phyloP scores from a whole-genome alignment of 2,329 filamentous ascomycete genomes.

The Xylariales sp. region DNA sequence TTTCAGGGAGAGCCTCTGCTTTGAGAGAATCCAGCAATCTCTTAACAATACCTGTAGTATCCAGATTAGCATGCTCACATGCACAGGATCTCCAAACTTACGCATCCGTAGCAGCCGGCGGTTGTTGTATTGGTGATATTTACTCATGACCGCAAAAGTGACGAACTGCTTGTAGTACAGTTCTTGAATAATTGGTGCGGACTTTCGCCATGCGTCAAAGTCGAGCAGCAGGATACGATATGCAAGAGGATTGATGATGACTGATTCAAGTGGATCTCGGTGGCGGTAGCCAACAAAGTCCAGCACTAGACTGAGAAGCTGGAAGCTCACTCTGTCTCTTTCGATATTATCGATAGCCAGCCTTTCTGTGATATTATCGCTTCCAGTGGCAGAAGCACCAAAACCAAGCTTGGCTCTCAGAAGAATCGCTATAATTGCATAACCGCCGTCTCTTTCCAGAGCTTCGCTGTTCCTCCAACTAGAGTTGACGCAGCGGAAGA shows the following conservation, averaged over 20 bases:
- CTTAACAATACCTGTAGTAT: constrained; percentile 71
- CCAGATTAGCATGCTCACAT: constrained; percentile 11
- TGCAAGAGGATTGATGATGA: constrained; percentile 92
- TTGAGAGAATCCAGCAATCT: constrained; percentile 87
- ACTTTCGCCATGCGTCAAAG: constrained; percentile 86
- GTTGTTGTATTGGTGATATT: constrained; percentile 87
- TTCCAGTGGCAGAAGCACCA: constrained; percentile 26
- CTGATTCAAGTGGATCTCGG: constrained; percentile 73
- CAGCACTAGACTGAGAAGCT: constrained; percentile 72
- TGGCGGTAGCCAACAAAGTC: constrained; percentile 86
- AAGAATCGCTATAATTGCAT: constrained; percentile 79
- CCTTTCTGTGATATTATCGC: constrained; percentile 30
- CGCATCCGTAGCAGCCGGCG: constrained; percentile 85
- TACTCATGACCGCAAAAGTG: constrained; percentile 83
- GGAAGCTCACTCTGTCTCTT: constrained; percentile 50
- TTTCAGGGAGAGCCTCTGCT: constrained; percentile 68
- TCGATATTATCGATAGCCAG: constrained; percentile 47
- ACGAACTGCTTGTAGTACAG: constrained; percentile 92
- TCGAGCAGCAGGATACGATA: constrained; percentile 91
- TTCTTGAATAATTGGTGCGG: constrained; percentile 70
- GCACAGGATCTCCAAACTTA: constrained; percentile 40
- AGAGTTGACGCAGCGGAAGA: constrained; percentile 79
- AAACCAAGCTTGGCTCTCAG: constrained; percentile 76
- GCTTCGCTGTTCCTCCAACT: constrained; percentile 98
- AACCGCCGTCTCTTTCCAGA: constrained; percentile 94